Percentiles rank a stretch among this genome's conserved stretches.
Conservation (phyloP, 768 basidiomycete genomes). For the Mycena epipterygia region DNA sequence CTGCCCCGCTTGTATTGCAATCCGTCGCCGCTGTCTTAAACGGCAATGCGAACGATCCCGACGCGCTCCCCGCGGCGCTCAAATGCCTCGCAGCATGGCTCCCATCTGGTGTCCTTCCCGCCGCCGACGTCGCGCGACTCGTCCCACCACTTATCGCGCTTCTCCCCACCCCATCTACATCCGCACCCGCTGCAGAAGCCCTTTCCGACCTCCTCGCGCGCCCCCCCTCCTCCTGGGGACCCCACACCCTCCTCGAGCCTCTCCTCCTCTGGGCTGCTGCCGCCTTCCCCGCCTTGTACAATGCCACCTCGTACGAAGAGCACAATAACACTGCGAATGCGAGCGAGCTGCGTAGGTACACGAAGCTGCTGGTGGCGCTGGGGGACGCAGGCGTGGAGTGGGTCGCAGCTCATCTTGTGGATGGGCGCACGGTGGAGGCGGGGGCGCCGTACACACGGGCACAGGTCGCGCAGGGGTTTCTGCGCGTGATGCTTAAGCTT, state of each 20-base stretch:
- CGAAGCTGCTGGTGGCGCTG: slow-evolving; percentile 23
- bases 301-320: slow-evolving; percentile 62
- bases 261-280: slow-evolving; percentile 79
- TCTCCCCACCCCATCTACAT: slow-evolving; percentile 56
- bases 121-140: slow-evolving; percentile 78
- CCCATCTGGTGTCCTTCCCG: slow-evolving; percentile 51
- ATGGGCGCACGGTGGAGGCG: background rate
- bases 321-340: slow-evolving; percentile 2
- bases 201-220: slow-evolving; percentile 84
- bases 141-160: slow-evolving; percentile 75
- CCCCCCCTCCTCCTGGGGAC: slow-evolving; percentile 79
- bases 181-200: slow-evolving; percentile 59
- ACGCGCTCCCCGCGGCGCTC: slow-evolving; percentile 74
- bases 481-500: slow-evolving; percentile 79
- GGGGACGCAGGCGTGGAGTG: slow-evolving; percentile 33
- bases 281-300: background rate
- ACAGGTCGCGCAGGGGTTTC: slow-evolving; percentile 76
- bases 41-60: slow-evolving; percentile 43
- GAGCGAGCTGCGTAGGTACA: background rate
- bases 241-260: slow-evolving; percentile 84
- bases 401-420: slow-evolving; percentile 30
- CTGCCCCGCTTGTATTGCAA: slow-evolving; percentile 78
- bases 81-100: slow-evolving; percentile 91
- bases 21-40: slow-evolving; percentile 72
- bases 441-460: slow-evolving; percentile 9